Percentiles rank a stretch among this genome's conserved stretches.
Evolutionary conservation across 208 protist species (phyloP).

Genomic region (Trypanosoma grayi): DNA sequence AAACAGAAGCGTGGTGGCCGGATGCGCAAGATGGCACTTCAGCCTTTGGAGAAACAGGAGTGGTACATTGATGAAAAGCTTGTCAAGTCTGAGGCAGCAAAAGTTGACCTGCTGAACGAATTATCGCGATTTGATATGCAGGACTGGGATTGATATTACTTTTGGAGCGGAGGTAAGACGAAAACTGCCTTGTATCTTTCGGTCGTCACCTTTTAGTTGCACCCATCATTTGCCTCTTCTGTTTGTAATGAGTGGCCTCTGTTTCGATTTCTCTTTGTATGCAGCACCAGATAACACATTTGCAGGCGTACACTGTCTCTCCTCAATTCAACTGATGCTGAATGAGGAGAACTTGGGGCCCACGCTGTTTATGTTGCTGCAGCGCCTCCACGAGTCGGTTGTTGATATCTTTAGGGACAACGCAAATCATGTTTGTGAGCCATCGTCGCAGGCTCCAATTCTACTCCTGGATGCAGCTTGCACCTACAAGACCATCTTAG

Average conservation of each 20-base stretch:
- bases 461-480: slow-evolving; percentile 3
- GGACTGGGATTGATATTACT: slow-evolving; percentile 60
- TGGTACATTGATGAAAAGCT: slow-evolving; percentile 88
- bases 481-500: background rate
- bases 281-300: background rate
- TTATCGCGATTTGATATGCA: slow-evolving; percentile 70
- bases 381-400: slow-evolving; percentile 3
- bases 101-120: slow-evolving; percentile 81
- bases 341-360: background rate
- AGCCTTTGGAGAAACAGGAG: slow-evolving; percentile 66
- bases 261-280: background rate
- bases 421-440: background rate
- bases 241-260: background rate
- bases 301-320: background rate
- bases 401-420: background rate
- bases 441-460: background rate
- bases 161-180: no score
- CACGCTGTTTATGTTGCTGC: background rate
- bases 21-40: slow-evolving; percentile 66
- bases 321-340: background rate
- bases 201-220: background rate
- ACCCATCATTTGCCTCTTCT: background rate
- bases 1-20: slow-evolving; percentile 42
- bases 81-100: slow-evolving; percentile 59
- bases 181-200: background rate